phyloP scores from a whole-genome alignment of 139 green algal species.

The Asterochloris erici region DNA sequence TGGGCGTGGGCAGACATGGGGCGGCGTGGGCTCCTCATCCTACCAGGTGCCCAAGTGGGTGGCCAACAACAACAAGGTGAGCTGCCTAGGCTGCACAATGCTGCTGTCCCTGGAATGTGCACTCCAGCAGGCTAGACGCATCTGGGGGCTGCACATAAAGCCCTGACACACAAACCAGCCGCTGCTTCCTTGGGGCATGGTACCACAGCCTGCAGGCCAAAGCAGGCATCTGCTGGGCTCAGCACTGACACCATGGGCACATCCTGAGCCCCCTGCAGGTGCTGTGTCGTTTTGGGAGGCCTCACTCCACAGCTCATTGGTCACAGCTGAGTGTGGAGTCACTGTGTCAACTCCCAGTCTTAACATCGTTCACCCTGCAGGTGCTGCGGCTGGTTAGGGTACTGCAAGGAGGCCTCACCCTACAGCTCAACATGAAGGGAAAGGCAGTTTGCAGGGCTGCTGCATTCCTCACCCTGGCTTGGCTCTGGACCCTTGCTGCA shows the following conservation, averaged over 20 bases:
- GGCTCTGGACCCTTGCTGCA: conserved; percentile 27
- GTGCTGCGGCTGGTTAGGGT: not conserved
- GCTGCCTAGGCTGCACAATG: not conserved
- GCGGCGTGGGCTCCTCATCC: not conserved
- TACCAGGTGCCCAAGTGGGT: conserved; percentile 61
- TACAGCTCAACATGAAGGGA: not conserved
- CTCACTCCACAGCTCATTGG: too few relatives aligned
- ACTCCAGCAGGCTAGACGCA: not conserved
- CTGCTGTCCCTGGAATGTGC: not conserved
- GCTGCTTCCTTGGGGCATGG: too few relatives aligned
- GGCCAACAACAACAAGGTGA: conserved; percentile 77
- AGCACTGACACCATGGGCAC: too few relatives aligned
- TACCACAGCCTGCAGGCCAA: too few relatives aligned
- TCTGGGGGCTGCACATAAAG: too few relatives aligned
- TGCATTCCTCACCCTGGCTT: not conserved
- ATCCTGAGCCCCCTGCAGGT: too few relatives aligned
- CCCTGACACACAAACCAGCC: too few relatives aligned
- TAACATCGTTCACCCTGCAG: not conserved
- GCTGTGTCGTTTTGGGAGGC: too few relatives aligned
- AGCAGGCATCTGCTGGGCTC: too few relatives aligned
- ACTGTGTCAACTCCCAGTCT: not conserved
- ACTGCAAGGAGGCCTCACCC: not conserved
- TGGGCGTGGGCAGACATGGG: too few relatives aligned
- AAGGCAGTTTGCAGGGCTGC: not conserved
- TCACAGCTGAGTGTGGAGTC: too few relatives aligned